These are phyloP conservation scores for Colletotrichum nymphaeae DNA, from an alignment of 2,329 filamentous ascomycete genomes.

Conservation along the genomic window DNA sequence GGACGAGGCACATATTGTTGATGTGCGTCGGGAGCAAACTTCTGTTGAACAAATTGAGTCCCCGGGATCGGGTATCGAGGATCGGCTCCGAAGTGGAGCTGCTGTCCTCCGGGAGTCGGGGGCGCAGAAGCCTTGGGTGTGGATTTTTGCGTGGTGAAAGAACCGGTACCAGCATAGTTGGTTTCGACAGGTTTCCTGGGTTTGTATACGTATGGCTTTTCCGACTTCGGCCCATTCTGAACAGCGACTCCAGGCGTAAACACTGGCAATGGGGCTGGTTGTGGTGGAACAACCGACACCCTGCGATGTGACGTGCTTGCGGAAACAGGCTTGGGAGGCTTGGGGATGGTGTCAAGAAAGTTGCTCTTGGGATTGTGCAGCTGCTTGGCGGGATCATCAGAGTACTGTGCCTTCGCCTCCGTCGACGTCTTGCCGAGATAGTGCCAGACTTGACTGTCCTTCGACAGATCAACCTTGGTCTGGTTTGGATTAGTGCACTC, in stretches of 20 bases:
- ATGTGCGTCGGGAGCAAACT: conserved; percentile 37
- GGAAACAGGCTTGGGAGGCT: conserved; percentile 55
- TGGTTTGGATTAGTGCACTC: conserved; percentile 66
- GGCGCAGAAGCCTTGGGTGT: conserved; percentile 42
- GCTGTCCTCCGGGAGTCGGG: conserved; percentile 42
- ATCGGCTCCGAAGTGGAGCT: conserved; percentile 44
- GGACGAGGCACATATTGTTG: neutral
- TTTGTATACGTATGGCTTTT: conserved; percentile 67
- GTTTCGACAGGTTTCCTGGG: conserved; percentile 51
- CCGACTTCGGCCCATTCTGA: conserved; percentile 41
- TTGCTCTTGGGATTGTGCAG: conserved; percentile 76
- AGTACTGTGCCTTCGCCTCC: conserved; percentile 91
- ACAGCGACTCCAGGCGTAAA: neutral
- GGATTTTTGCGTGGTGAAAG: conserved; percentile 51
- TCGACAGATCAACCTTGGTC: conserved; percentile 76
- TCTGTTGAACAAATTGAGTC: conserved; percentile 41
- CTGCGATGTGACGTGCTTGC: conserved; percentile 40
- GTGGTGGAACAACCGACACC: conserved; percentile 25
- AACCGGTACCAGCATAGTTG: conserved; percentile 36
- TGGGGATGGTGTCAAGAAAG: conserved; percentile 77
- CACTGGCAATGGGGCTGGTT: conserved; percentile 23
- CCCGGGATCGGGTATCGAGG: conserved; percentile 39
- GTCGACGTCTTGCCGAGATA: conserved; percentile 90
- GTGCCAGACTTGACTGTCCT: conserved; percentile 84
- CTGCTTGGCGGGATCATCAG: conserved; percentile 74